Evolutionary conservation across 164 flowering plant species (phyloP).

Genomic region (Pachysandra terminalis): DNA sequence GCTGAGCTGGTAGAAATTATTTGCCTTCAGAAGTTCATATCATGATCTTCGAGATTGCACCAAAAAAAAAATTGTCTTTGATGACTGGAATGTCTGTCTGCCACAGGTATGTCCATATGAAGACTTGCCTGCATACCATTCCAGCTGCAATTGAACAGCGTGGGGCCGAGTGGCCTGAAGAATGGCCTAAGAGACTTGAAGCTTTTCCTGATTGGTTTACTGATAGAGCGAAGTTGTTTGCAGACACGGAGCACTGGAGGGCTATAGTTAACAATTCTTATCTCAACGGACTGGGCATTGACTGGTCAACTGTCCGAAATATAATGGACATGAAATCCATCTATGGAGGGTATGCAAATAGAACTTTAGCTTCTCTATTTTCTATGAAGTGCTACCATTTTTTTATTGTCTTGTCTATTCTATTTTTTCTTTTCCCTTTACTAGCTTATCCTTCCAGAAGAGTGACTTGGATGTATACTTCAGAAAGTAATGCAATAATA

Average conservation of each 20-base stretch:
- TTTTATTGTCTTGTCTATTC: no score
- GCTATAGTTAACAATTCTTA: constrained; percentile 74
- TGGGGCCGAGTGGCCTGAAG: constrained; percentile 95
- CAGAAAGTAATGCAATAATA: not conserved
- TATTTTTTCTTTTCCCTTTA: not conserved
- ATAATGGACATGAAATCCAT: constrained; percentile 89
- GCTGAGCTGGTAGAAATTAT: not conserved
- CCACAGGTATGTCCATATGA: constrained; percentile 74
- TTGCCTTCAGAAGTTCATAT: not conserved
- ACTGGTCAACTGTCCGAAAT: constrained; percentile 79
- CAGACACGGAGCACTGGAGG: constrained; percentile 81
- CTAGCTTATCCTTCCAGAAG: not conserved
- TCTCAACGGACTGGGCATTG: constrained; percentile 81
- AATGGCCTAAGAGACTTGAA: constrained; percentile 94
- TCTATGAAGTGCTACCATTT: not conserved
- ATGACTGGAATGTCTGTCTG: not conserved
- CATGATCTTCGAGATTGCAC: not conserved
- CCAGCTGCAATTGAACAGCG: constrained; percentile 84
- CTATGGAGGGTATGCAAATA: constrained; percentile 77
- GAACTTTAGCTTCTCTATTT: not conserved
- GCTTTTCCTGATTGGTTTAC: constrained; percentile 80
- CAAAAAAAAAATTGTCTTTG: no score
- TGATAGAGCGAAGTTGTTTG: constrained; percentile 53
- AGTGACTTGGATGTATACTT: not conserved
- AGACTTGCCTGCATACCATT: constrained; percentile 64